Evolutionary conservation across 495 filamentous ascomycete species (phyloP).

Genomic region (Lichenothelia convexa): DNA sequence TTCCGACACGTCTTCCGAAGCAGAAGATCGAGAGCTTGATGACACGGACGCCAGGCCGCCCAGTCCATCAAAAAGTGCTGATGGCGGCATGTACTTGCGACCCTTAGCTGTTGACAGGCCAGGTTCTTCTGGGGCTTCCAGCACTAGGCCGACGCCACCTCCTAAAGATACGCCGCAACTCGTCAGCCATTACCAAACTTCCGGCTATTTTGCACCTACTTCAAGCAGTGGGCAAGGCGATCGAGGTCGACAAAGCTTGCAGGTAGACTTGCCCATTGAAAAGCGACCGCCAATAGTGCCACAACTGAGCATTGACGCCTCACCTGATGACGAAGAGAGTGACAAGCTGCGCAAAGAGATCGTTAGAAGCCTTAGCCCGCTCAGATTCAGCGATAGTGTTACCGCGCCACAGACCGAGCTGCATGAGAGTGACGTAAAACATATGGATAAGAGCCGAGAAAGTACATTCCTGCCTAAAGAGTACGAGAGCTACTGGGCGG

Average conservation of each 20-base stretch:
- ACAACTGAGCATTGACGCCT: conserved; percentile 35
- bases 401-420: background rate
- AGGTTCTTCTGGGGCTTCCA: conserved; percentile 13
- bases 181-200: background rate
- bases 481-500: conserved; percentile 42
- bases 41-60: background rate
- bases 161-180: conserved; percentile 9
- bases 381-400: too few species aligned
- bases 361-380: conserved; percentile 52
- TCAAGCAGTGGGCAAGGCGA: background rate
- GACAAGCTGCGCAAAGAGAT: conserved; percentile 68
- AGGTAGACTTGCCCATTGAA: background rate
- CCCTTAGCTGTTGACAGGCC: conserved; percentile 13
- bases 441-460: conserved; percentile 12
- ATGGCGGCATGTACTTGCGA: conserved; percentile 12
- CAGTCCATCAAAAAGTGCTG: background rate
- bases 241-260: background rate
- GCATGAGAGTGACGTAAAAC: background rate
- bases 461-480: conserved; percentile 36
- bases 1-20: background rate
- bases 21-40: conserved; percentile 1
- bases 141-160: conserved; percentile 13
- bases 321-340: conserved; percentile 47
- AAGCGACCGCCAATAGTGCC: conserved; percentile 11
- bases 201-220: conserved; percentile 13